phyloP scores from a whole-genome alignment of 305 asterid species.

The Salvia sclarea region DNA sequence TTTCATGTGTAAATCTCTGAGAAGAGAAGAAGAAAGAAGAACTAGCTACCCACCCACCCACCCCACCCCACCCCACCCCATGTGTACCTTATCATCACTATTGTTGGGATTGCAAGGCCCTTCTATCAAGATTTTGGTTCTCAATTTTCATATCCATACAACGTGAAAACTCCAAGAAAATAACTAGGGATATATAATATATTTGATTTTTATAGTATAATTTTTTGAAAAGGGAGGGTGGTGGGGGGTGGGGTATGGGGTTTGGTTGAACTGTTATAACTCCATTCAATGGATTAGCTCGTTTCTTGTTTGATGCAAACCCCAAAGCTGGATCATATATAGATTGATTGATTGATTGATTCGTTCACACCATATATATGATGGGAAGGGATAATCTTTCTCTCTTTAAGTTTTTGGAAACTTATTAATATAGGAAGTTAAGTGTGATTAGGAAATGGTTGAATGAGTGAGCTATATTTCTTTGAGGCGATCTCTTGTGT shows the following conservation, averaged over 20 bases:
- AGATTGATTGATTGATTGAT: not conserved
- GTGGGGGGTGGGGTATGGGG: slow-evolving; percentile 19
- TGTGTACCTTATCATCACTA: slow-evolving; percentile 39
- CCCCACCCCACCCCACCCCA: slow-evolving; percentile 10
- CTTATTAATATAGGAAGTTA: not conserved
- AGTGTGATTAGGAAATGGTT: not conserved
- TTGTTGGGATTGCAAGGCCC: slow-evolving; percentile 28
- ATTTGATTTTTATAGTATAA: not conserved
- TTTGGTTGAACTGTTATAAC: slow-evolving; percentile 25
- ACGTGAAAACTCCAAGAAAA: slow-evolving; percentile 27
- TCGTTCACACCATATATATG: not conserved
- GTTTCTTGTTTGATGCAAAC: slow-evolving; percentile 20
- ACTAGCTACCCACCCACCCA: no score
- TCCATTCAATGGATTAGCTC: slow-evolving; percentile 32
- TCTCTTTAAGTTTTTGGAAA: not conserved
- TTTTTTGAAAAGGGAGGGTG: not conserved
- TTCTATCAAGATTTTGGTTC: slow-evolving; percentile 31
- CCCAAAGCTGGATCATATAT: slow-evolving; percentile 10
- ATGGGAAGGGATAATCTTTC: not conserved
- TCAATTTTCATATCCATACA: slow-evolving; percentile 30
- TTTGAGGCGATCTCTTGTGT: no score
- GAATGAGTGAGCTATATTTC: no score
- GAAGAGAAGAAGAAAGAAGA: not conserved
- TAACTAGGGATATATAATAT: not conserved
- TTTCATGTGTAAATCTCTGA: slow-evolving; percentile 27